Evolutionary conservation across 2,329 filamentous ascomycete species (phyloP), one percentile per base, ranked within the genome.

Genomic region (Trichophyton mentagrophytes): DNA sequence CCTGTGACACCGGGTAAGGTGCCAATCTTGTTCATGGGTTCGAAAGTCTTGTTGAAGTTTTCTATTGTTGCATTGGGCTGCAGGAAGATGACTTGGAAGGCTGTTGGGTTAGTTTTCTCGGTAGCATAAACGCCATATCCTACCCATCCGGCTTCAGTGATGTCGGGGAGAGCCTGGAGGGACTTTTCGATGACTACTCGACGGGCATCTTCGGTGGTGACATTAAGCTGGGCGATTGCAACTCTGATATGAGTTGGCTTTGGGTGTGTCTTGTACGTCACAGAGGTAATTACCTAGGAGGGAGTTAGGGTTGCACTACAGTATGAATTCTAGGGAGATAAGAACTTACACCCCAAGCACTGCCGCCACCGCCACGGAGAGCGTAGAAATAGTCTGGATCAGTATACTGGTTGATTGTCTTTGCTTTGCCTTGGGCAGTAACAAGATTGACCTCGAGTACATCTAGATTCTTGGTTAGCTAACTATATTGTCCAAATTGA

Each of bases 21-120:
- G 4, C 65, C 61, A 9, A 69, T 60, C 27, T 67, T 58, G 17
- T 64, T 47, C 33, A 70, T 67, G 9, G 63, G 38, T 3, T 47
- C 58, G 11, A 66, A 64, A 1, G 64, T 64, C 51, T 61, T 47
- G n/a, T 59, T 46, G 36, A 67, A 66, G 2, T 68, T 67, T 20
- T 60, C 64, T 55, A 71, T 66, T 33, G 67, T 69, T 11, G 64
- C 69, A 59, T 69, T 68, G 2, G 69, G 65, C 58, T 68, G 67
- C n/a, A 68, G 59, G 61, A 71, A 70, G 22, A 71, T 65, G 25
- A 73, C 73, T 36, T 62, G 62, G 51, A 71, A 67, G 3, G 66
- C 65, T 8, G 57, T 46, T 6, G 58, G 40, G 13, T 58, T 46
- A 9, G n/a, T 38, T 20, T 40, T 47, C 6, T 58, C 44, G 4